Conservation (phyloP, 1,284 basidiomycete genomes). For the Amylostereum areolatum region DNA sequence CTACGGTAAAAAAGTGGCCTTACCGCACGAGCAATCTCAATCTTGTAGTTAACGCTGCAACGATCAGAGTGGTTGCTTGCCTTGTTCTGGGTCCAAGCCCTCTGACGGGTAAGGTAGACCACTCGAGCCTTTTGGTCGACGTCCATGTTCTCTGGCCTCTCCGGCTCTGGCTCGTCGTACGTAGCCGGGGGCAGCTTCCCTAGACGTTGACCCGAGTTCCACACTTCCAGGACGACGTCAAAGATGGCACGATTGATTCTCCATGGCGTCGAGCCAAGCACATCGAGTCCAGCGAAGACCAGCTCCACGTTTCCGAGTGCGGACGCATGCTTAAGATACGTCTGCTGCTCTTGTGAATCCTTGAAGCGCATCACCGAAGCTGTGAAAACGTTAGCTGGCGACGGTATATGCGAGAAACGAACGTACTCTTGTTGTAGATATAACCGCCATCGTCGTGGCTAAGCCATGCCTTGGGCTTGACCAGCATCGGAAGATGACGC, state of each 20-base stretch:
- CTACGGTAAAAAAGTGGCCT: slow-evolving; percentile 22
- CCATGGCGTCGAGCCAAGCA: slow-evolving; percentile 91
- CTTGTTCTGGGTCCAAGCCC: slow-evolving; percentile 55
- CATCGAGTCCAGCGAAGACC: slow-evolving; percentile 86
- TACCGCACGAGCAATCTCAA: slow-evolving; percentile 92
- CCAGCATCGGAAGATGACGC: slow-evolving; percentile 93
- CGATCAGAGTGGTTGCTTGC: slow-evolving; percentile 86
- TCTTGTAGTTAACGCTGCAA: slow-evolving; percentile 94
- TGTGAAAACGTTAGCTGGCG: slow-evolving; percentile 18
- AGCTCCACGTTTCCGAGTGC: slow-evolving; percentile 75
- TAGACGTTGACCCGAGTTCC: slow-evolving; percentile 79
- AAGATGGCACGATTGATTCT: slow-evolving; percentile 77
- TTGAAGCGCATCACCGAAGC: slow-evolving; percentile 89
- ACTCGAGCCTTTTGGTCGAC: slow-evolving; percentile 64
- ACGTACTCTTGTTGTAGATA: slow-evolving; percentile 67
- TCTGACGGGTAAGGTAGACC: slow-evolving; percentile 57
- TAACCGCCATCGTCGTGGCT: slow-evolving; percentile 82
- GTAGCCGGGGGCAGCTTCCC: slow-evolving; percentile 72
- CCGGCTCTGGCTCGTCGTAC: slow-evolving; percentile 59
- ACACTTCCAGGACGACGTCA: slow-evolving; percentile 67
- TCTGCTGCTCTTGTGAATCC: slow-evolving; percentile 82
- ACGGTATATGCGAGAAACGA: neutral
- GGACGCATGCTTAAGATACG: slow-evolving; percentile 77
- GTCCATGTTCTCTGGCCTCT: slow-evolving; percentile 54
- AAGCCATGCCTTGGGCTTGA: slow-evolving; percentile 88